A percentile compares a stretch with the other conserved stretches of the same genome.
Evolutionary conservation across 176 grass and related monocot species (phyloP).

Genomic region (Ampelocalamus luodianensis): DNA sequence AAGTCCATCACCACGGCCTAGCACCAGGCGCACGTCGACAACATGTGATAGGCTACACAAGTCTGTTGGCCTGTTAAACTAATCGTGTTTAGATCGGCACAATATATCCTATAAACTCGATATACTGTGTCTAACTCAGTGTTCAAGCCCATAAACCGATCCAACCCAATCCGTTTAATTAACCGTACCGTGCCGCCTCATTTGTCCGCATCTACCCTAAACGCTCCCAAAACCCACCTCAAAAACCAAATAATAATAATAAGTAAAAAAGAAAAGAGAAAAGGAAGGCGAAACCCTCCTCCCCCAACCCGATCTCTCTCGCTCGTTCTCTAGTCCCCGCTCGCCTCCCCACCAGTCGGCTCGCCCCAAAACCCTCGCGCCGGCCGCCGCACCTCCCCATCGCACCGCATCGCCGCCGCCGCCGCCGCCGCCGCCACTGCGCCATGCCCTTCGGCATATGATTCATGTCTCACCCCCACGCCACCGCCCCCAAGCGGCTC

Average conservation of each 20-base stretch:
- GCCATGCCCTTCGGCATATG: slow-evolving; percentile 54
- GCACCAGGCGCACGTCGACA: no score
- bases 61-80: accelerated
- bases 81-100: no score
- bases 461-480: slow-evolving; percentile 74
- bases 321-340: slow-evolving; percentile 26
- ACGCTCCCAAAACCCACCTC: slow-evolving; percentile 28
- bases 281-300: slow-evolving; percentile 40
- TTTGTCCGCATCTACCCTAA: neutral
- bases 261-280: neutral
- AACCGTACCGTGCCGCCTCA: no score
- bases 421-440: slow-evolving; percentile 8
- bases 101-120: no score
- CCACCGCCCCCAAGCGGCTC: slow-evolving; percentile 59
- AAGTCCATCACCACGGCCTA: no score
- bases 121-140: no score
- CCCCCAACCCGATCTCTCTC: slow-evolving; percentile 53
- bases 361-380: slow-evolving; percentile 39
- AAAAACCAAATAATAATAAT: slow-evolving; percentile 12
- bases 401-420: neutral
- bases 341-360: slow-evolving; percentile 27
- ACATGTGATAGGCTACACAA: no score
- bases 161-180: no score
- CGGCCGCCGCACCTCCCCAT: slow-evolving; percentile 14
- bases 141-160: no score